A percentile compares a stretch with the other conserved stretches of the same genome.
Evolutionary conservation across 768 basidiomycete species (phyloP).

Genomic region (Mycena epipterygia): DNA sequence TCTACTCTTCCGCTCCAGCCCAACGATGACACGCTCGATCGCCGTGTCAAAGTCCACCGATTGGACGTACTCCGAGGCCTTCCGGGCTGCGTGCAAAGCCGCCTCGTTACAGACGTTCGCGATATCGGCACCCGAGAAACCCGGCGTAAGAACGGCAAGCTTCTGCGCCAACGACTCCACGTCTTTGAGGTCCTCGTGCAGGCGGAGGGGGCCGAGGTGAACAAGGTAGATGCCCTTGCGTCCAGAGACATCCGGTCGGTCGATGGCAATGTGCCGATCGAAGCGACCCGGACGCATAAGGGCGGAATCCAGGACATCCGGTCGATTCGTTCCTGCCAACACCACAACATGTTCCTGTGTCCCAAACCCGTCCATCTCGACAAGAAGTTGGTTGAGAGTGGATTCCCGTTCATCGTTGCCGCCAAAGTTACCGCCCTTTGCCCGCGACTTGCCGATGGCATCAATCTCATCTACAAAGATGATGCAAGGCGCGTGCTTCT

Average conservation of each 20-base stretch:
- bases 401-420: slow-evolving; percentile 99
- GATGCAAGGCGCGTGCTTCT: slow-evolving; percentile 98
- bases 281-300: slow-evolving; percentile 98
- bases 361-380: slow-evolving; percentile 99
- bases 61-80: slow-evolving; percentile 81
- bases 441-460: slow-evolving; percentile 96
- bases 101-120: slow-evolving; percentile 99
- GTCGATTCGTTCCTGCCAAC: slow-evolving; percentile 95
- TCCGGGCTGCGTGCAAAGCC: slow-evolving; percentile 93
- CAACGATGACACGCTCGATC: slow-evolving; percentile 98
- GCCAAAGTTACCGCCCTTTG: slow-evolving; percentile 78
- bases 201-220: slow-evolving; percentile 87
- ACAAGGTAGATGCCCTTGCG: slow-evolving; percentile 95
- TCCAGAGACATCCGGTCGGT: slow-evolving; percentile 94
- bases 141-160: slow-evolving; percentile 95
- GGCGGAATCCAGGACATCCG: slow-evolving; percentile 95
- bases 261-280: slow-evolving; percentile 96
- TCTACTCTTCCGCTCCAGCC: slow-evolving; percentile 94
- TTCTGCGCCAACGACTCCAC: slow-evolving; percentile 83
- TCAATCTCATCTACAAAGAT: slow-evolving; percentile 99
- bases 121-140: slow-evolving; percentile 98
- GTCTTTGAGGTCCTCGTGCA: slow-evolving; percentile 68
- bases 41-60: slow-evolving; percentile 95
- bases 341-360: slow-evolving; percentile 98
- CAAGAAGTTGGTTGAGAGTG: slow-evolving; percentile 96